Base-by-base conservation (phyloP, 345 rosid genomes). In the Ceriops zippeliana region DNA sequence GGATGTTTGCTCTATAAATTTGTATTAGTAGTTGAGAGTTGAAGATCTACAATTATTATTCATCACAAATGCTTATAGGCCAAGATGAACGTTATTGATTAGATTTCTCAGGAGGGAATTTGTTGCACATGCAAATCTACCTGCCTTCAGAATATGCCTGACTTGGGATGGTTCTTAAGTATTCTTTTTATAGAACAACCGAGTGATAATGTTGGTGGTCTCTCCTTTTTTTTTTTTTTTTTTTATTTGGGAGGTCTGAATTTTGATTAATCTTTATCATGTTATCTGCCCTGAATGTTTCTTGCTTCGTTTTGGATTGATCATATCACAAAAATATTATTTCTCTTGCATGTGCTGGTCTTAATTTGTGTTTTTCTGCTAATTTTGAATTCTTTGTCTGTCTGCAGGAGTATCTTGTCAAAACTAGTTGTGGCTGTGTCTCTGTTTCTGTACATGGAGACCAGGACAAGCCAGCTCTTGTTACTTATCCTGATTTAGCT, bases 401-500 rank as follows among this genome's bases (percentile, higher is more conserved):
- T 52, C 51, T 58, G 15, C 86, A 91, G 97, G 97, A 91, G 75
- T 82, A 89, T 76, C 89, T 77, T 80, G 89, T 91, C 28, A 78
- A 62, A 68, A 91, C 96, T 16, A 85, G 88, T 46, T 49, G 71
- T 79, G 96, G 97, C 80, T 84, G 87, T 68, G 89, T 91, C 67
- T 87, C 91, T 67, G 97, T 91, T 60, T 86, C 87, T 58, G 91
- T 91, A 61, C 86, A 80, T 70, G 97, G 96, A 63, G 91, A 91
- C 64, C 87, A 80, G 78, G 91, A 87, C 71, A 91, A 89, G 83
- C 96, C 97, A 24, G 93, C 96, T 28, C 67, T 91, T 67, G 82
- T 91, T 52, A 91, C 97, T 61, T 91, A 91, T 84, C 96, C 97
- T 9, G 97, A 91, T 85, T 73, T 91, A 77, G 97, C 90, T 63